phyloP scores from a whole-genome alignment of 2,329 filamentous ascomycete species.

The Fusarium sp. region DNA sequence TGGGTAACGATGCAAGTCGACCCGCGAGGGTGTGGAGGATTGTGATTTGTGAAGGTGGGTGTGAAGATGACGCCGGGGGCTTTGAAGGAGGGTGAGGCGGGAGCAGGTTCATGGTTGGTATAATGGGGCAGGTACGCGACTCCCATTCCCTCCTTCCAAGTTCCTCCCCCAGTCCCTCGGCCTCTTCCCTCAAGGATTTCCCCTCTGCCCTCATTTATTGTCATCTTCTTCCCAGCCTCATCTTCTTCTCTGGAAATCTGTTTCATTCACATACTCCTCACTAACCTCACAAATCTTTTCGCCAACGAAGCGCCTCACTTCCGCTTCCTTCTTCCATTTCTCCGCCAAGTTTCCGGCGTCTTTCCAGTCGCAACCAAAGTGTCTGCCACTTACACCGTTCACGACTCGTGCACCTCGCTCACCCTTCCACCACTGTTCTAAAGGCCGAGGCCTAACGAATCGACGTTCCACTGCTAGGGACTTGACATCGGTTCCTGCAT shows the following conservation, averaged over 20 bases:
- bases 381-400: slow-evolving; percentile 18
- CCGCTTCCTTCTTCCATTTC: slow-evolving; percentile 18
- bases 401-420: slow-evolving; percentile 32
- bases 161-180: neutral
- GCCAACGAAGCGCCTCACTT: slow-evolving; percentile 1
- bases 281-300: neutral
- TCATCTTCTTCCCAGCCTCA: neutral
- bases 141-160: slow-evolving; percentile 4
- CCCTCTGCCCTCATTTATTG: slow-evolving; percentile 4
- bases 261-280: neutral
- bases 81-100: slow-evolving; percentile 13
- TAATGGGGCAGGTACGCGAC: neutral
- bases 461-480: slow-evolving; percentile 8
- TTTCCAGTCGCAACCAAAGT: slow-evolving; percentile 20
- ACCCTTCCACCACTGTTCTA: slow-evolving; percentile 13
- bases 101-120: neutral
- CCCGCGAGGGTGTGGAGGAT: slow-evolving; percentile 22
- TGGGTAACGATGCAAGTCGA: slow-evolving; percentile 8
- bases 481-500: slow-evolving; percentile 27
- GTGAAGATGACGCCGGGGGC: slow-evolving; percentile 30
- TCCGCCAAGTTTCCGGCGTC: slow-evolving; percentile 2
- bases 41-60: slow-evolving; percentile 13
- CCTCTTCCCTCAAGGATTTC: neutral
- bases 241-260: neutral
- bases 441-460: slow-evolving; percentile 17